Base-by-base conservation (phyloP, 352 stramenopile species). In the Globisporangium ultimum region DNA sequence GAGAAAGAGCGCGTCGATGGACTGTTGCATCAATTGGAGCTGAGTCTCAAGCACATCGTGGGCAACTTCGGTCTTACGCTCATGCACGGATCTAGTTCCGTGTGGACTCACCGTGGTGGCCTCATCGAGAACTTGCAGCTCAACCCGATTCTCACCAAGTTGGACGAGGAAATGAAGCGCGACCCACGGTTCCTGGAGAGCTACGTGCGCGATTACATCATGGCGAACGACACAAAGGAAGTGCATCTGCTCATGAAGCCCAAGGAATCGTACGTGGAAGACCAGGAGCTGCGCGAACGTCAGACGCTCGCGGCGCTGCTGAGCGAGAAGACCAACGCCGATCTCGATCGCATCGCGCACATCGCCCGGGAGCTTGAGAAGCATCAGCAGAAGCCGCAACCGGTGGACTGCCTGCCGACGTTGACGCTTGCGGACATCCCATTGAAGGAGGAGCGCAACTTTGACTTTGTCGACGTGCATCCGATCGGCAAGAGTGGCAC, bases 11-110 rank as follows among this genome's bases (percentile, higher is more conserved):
- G 80, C 24, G 84, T 94, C 20, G 72, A 82, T 7, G 83, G 77
- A 8, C 45, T 94, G 63, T 61, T 94, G 40, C 85, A 94, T 52
- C 85, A 94, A 63, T 63, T 94, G 22, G 85, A 94, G 60, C 63
- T 94, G 53, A 89, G 78, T 60, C 67, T 87, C n/a, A 94, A 94
- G 59, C 83, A 94, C 60, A 83, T 94, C 24, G 79, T 84, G 0
- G 79, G 80, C 48, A 90, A 92, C 55, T 94, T 94, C 73, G 85
- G 85, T 0, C 64, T 94, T 57, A 82, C 84, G 18, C 60, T 93
- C 17, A 82, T 94, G 79, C 83, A 90, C 52, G 80, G 74, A 2
- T 64, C 81, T 11, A 88, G 78, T 60, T 88, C 77, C 11, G 71
- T 83, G 22, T 94, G 85, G 85, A 71, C 74, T 4, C 83, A 94